Conservation (phyloP, 1,139 yeast genomes). For the Meyerozyma sp. region DNA sequence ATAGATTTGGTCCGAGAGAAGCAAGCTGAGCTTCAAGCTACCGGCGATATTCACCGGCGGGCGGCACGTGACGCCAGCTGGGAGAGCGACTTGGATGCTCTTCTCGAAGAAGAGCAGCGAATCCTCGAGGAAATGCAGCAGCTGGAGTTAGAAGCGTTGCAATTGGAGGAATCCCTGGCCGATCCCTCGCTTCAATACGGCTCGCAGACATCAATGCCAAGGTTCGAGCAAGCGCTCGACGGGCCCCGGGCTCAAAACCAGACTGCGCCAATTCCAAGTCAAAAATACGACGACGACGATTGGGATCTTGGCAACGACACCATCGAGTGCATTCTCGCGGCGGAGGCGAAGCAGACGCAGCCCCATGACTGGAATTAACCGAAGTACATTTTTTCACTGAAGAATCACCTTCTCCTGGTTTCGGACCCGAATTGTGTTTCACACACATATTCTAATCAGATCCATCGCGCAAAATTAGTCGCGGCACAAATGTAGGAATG, state of each 20-base stretch:
- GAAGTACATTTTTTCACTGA: too few species aligned
- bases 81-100: conserved; percentile 6
- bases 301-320: not conserved
- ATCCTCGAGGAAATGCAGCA: not conserved
- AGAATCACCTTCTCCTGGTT: too few species aligned
- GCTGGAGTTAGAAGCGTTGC: not conserved
- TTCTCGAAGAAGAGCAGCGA: conserved; percentile 5
- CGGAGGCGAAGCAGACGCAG: not conserved
- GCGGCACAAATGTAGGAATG: too few species aligned
- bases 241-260: not conserved
- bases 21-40: not conserved
- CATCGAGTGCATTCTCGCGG: not conserved
- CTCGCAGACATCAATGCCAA: not conserved
- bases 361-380: too few species aligned
- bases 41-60: not conserved
- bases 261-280: too few species aligned
- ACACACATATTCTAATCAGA: too few species aligned
- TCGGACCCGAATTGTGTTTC: too few species aligned
- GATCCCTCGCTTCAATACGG: not conserved
- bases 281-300: not conserved
- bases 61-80: not conserved
- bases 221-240: too few species aligned
- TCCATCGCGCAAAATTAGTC: too few species aligned
- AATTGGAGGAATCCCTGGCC: not conserved
- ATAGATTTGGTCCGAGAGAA: not conserved